Percentiles rank a stretch among this genome's conserved stretches.
Evolutionary conservation across 192 early-diverging fungal genomes (phyloP).

Genomic region (Phycomyces nitens): DNA sequence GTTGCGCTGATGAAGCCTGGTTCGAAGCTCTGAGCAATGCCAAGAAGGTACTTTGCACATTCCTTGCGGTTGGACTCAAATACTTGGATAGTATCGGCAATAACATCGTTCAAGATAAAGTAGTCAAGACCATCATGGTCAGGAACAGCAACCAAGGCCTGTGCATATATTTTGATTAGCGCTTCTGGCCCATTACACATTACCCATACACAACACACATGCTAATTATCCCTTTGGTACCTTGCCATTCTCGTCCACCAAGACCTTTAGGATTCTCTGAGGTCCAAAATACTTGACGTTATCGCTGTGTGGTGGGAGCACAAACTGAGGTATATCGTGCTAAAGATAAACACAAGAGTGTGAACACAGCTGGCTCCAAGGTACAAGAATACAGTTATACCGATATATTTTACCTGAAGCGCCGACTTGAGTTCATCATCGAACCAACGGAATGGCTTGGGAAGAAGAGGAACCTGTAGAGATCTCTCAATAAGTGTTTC

Average conservation of each 20-base stretch:
- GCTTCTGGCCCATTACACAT: not conserved
- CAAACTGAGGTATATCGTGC: slow-evolving; percentile 47
- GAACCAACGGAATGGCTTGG: slow-evolving; percentile 48
- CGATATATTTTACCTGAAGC: slow-evolving; percentile 27
- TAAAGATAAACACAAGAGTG: slow-evolving; percentile 14
- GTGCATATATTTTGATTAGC: not conserved
- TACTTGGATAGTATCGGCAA: slow-evolving; percentile 74
- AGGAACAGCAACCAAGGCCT: slow-evolving; percentile 21
- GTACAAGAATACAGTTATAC: not conserved
- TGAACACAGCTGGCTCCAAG: not conserved
- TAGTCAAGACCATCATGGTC: slow-evolving; percentile 45
- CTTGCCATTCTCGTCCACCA: slow-evolving; percentile 17
- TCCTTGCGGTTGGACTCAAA: slow-evolving; percentile 94
- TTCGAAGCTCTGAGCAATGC: slow-evolving; percentile 55
- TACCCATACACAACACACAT: not conserved
- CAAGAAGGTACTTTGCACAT: slow-evolving; percentile 70
- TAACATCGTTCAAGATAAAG: slow-evolving; percentile 78
- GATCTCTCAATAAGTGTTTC: no score
- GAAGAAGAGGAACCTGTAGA: slow-evolving; percentile 37
- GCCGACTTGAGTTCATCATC: slow-evolving; percentile 44
- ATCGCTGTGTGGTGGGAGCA: slow-evolving; percentile 32
- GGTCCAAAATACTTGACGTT: slow-evolving; percentile 31
- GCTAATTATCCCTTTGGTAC: not conserved
- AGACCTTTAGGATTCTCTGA: slow-evolving; percentile 6
- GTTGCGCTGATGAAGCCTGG: slow-evolving; percentile 38